Evolutionary conservation across 2,329 filamentous ascomycete genomes (phyloP).

Genomic region (Fusarium udum): DNA sequence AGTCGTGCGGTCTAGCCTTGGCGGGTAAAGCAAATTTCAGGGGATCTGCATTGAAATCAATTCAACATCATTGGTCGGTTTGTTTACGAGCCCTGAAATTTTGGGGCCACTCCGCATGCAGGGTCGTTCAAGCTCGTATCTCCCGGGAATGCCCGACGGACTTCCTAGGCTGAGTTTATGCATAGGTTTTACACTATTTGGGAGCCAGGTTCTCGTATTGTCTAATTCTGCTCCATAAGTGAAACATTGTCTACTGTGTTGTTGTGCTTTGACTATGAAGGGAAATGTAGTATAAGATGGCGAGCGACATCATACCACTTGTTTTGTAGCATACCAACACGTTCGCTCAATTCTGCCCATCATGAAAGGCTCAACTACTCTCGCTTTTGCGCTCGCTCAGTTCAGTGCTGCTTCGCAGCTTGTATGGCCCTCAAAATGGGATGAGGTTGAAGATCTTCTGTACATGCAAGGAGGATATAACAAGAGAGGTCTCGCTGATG

Average conservation of each 20-base stretch:
- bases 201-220: background rate
- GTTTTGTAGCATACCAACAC: background rate
- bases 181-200: background rate
- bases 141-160: background rate
- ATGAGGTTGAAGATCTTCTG: conserved; percentile 29
- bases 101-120: background rate
- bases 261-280: accelerated
- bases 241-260: background rate
- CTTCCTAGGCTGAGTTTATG: background rate
- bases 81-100: background rate
- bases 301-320: background rate
- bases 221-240: background rate
- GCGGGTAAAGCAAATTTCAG: background rate
- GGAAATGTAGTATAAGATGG: background rate
- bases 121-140: background rate
- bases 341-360: background rate
- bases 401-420: conserved; percentile 8
- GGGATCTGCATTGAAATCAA: background rate
- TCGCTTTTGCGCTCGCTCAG: background rate
- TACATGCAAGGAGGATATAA: conserved; percentile 13
- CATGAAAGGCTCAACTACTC: conserved; percentile 15
- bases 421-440: conserved; percentile 33
- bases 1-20: background rate
- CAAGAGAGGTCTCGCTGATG: conserved; percentile 3
- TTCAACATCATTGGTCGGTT: background rate